These are phyloP conservation scores for Zygosaccharomyces pseudobailii DNA, from an alignment of 1,139 yeast genomes.

Conservation along the genomic window DNA sequence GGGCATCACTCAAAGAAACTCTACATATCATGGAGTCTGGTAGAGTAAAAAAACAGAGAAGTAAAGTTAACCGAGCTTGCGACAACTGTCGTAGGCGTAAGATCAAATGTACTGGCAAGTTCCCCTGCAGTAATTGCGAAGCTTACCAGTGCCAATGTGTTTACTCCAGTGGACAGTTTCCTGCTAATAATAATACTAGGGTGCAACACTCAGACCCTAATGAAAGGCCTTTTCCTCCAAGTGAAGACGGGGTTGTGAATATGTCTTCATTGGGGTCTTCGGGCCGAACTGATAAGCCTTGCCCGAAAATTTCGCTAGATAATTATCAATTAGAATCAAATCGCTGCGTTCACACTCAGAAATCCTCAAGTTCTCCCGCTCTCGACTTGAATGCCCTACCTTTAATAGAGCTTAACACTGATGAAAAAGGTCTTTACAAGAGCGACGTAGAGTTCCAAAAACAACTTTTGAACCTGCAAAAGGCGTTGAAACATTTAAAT, in stretches of 20 bases:
- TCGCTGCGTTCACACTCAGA: not conserved
- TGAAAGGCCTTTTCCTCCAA: not conserved
- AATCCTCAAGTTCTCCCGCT: not conserved
- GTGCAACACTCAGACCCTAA: not conserved
- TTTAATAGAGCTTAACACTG: conserved; percentile 6
- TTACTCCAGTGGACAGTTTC: conserved; percentile 5
- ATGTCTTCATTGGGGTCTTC: not conserved
- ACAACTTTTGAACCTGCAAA: conserved; percentile 16
- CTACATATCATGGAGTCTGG: conserved; percentile 2
- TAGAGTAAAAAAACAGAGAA: conserved; percentile 13
- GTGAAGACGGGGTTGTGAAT: not conserved
- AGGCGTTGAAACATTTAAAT: conserved; percentile 13
- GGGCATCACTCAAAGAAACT: not conserved
- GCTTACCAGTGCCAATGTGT: conserved; percentile 30
- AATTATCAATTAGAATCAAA: not conserved
- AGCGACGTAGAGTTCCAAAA: conserved; percentile 20
- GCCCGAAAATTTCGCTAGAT: not conserved
- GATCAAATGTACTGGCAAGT: conserved; percentile 56
- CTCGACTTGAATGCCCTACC: conserved; percentile 7
- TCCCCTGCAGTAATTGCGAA: conserved; percentile 33
- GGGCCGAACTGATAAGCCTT: not conserved
- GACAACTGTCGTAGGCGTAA: conserved; percentile 57
- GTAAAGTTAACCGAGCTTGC: conserved; percentile 46
- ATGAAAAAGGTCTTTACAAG: conserved; percentile 18
- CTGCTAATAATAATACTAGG: not conserved